Conservation (phyloP, 148 eudicot genomes). For the Polygonum aviculare region DNA sequence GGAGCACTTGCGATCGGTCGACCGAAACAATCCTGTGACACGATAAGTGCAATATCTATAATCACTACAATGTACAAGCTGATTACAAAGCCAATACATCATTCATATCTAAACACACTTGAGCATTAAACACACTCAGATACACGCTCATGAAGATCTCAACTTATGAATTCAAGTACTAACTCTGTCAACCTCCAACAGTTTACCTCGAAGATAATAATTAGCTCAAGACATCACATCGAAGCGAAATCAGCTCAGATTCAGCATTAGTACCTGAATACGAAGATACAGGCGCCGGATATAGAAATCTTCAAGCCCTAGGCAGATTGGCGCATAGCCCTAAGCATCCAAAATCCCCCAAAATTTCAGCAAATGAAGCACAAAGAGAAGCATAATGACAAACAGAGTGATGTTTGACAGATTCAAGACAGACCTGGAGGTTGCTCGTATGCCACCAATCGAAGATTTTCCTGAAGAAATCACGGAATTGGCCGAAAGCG, state of each 20-base stretch:
- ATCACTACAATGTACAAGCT: not conserved
- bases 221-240: not conserved
- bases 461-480: slow-evolving; percentile 56
- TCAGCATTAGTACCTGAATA: slow-evolving; percentile 53
- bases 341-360: slow-evolving; percentile 18
- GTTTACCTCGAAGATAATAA: not conserved
- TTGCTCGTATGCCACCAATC: slow-evolving; percentile 70
- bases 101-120: not conserved
- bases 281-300: slow-evolving; percentile 70
- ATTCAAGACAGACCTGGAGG: slow-evolving; percentile 41
- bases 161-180: not conserved
- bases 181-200: not conserved
- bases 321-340: slow-evolving; percentile 96
- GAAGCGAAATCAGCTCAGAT: slow-evolving; percentile 4
- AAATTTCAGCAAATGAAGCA: slow-evolving; percentile 2
- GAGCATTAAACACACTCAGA: not conserved
- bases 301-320: slow-evolving; percentile 91
- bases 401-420: not conserved
- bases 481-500: slow-evolving; percentile 78
- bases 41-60: not conserved
- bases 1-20: slow-evolving; percentile 95
- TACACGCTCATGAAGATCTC: not conserved
- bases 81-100: too few relatives aligned
- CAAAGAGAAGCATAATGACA: not conserved
- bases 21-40: slow-evolving; percentile 83